A percentile compares a stretch with the other conserved stretches of the same genome.
Evolutionary conservation across 495 filamentous ascomycete species (phyloP).

Genomic region (Diplogelasinospora grovesii): DNA sequence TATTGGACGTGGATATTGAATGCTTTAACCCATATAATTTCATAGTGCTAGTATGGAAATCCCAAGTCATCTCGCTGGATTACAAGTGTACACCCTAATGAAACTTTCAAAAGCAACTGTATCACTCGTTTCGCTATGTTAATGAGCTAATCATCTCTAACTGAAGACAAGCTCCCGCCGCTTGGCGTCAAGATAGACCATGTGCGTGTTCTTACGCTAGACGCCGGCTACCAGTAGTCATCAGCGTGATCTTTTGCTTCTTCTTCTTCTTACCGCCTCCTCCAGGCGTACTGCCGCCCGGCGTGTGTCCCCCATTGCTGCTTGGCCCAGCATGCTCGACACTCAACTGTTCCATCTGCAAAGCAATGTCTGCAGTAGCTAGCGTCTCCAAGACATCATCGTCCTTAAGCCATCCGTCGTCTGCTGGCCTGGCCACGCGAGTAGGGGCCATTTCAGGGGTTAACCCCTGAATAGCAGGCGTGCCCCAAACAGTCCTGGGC

Average conservation of each 20-base stretch:
- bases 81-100: no score
- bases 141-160: no score
- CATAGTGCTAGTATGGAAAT: no score
- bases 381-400: constrained; percentile 31
- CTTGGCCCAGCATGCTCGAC: constrained; percentile 24
- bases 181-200: no score
- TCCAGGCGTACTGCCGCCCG: constrained; percentile 16
- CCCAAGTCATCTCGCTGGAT: no score
- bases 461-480: constrained; percentile 52
- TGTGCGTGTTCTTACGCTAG: no score
- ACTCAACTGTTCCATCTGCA: constrained; percentile 40
- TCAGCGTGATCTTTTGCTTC: constrained; percentile 87
- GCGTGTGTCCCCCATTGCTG: constrained; percentile 8
- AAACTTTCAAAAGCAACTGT: no score
- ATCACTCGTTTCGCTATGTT: no score
- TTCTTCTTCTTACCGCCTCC: constrained; percentile 69
- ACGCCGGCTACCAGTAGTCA: constrained; percentile 64
- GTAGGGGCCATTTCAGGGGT: constrained; percentile 34
- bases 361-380: constrained; percentile 30
- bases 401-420: constrained; percentile 79
- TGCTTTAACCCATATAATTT: no score
- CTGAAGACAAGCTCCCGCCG: no score
- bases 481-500: constrained; percentile 82
- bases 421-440: constrained; percentile 29
- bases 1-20: no score